A percentile compares a stretch with the other conserved stretches of the same genome.
Conservation (phyloP, 2,329 filamentous ascomycete genomes). For the Phoma sp. region DNA sequence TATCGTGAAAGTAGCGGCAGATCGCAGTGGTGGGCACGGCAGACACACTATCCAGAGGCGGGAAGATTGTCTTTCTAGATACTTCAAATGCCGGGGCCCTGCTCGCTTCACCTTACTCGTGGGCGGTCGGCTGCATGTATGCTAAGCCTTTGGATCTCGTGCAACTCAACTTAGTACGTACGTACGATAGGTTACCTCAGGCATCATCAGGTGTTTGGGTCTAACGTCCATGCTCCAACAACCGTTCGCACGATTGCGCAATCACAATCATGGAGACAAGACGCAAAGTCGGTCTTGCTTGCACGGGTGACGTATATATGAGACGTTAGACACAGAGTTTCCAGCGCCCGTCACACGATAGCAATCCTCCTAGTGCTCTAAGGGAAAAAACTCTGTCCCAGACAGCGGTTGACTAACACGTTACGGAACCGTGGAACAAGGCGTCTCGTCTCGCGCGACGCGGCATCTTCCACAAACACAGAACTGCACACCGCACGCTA, state of each 20-base stretch:
- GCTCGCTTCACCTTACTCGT: slow-evolving; percentile 27
- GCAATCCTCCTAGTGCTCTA: slow-evolving; percentile 1
- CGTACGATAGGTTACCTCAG: slow-evolving; percentile 2
- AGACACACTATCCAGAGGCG: slow-evolving; percentile 5
- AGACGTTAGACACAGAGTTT: not conserved
- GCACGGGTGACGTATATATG: slow-evolving; percentile 4
- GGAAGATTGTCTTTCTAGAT: slow-evolving; percentile 9
- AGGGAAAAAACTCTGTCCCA: slow-evolving; percentile 1
- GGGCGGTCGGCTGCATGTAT: slow-evolving; percentile 22
- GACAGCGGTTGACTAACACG: slow-evolving; percentile 5
- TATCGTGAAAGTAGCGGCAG: slow-evolving; percentile 9
- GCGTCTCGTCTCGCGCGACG: slow-evolving; percentile 16
- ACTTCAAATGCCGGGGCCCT: slow-evolving; percentile 11
- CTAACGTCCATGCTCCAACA: slow-evolving; percentile 11
- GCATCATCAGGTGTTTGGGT: not conserved
- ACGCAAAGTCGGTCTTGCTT: not conserved
- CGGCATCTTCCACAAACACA: slow-evolving; percentile 20
- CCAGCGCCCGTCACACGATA: not conserved
- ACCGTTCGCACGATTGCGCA: slow-evolving; percentile 34
- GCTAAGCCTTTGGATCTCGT: slow-evolving; percentile 14
- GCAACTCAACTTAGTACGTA: slow-evolving; percentile 5
- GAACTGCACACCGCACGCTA: slow-evolving; percentile 15
- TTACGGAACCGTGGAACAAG: slow-evolving; percentile 13
- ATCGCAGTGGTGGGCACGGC: slow-evolving; percentile 8
- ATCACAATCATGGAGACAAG: slow-evolving; percentile 21